Evolutionary conservation across 177 flowering plant genomes (phyloP), one percentile per base, ranked within the genome.

Genomic region (Tripterygium wilfordii): DNA sequence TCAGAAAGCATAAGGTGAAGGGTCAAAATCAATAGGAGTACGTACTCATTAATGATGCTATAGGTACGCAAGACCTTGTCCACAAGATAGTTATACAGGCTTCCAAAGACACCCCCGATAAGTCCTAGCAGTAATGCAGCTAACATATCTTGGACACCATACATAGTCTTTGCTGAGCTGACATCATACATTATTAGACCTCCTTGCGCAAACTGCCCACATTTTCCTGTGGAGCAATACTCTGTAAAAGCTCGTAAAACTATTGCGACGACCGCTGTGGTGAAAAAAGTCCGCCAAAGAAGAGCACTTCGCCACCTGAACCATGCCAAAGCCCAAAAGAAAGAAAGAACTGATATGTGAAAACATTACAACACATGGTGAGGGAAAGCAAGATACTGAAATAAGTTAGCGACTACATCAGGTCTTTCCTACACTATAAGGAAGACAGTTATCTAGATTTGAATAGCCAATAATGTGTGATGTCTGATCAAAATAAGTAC

Each of bases 291-390:
- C 45, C 74, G 58, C 74, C 74, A 69, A 7, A 69, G 70, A 35
- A 72, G 69, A 48, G 77, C 77, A 52, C 77, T 72, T 42, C 77
- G 54, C 77, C 77, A 72, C 76, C 76, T 68, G 54, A 36, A 36
- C 22, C 22, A 37, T n/a, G n/a, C n/a, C n/a, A n/a, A n/a, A n/a
- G n/a, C n/a, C n/a, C n/a, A n/a, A n/a, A n/a, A n/a, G n/a, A n/a
- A n/a, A n/a, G n/a, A n/a, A n/a, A n/a, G n/a, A n/a, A n/a, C n/a
- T n/a, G n/a, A n/a, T n/a, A n/a, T n/a, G n/a, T n/a, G n/a, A n/a
- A n/a, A n/a, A n/a, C n/a, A n/a, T n/a, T 15, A 44, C 7, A 44
- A n/a, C n/a, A n/a, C n/a, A n/a, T n/a, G n/a, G n/a, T n/a, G n/a
- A n/a, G n/a, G n/a, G n/a, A n/a, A n/a, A n/a, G n/a, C n/a, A n/a